These are phyloP conservation scores for Quercus robur DNA, from an alignment of 306 rosid species.

Conservation along the genomic window DNA sequence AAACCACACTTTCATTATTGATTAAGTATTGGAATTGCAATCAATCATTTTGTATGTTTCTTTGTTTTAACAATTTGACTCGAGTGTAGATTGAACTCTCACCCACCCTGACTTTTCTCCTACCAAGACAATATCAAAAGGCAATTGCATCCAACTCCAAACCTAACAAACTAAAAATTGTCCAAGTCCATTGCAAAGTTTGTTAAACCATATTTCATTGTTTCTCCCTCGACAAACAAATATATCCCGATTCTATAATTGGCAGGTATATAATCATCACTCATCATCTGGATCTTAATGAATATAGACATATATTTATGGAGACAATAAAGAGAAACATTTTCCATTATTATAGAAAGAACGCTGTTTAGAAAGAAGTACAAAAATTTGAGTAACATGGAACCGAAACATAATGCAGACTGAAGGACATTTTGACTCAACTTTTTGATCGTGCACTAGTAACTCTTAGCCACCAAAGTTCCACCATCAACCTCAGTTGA, in stretches of 20 bases:
- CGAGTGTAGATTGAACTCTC: neutral
- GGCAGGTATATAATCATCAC: neutral
- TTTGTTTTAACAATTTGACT: neutral
- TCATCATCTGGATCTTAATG: neutral
- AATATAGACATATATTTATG: neutral
- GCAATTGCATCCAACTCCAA: neutral
- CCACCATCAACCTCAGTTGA: neutral
- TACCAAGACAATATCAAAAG: slow-evolving; percentile 14
- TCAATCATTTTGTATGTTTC: neutral
- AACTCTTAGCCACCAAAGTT: neutral
- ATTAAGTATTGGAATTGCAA: neutral
- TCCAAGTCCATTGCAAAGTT: neutral
- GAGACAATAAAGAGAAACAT: neutral
- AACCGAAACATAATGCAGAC: neutral
- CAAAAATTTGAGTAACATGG: neutral
- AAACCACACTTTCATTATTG: neutral
- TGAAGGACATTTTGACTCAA: neutral
- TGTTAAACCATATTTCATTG: neutral
- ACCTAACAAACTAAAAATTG: neutral
- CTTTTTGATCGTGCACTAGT: neutral
- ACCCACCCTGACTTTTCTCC: slow-evolving; percentile 7
- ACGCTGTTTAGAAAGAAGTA: neutral
- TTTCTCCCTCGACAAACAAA: neutral
- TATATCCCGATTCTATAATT: neutral
- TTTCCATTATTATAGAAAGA: neutral